A percentile compares a stretch with the other conserved stretches of the same genome.
Evolutionary conservation across 805 yeast species (phyloP).

Genomic region (Ogataea allantospora): DNA sequence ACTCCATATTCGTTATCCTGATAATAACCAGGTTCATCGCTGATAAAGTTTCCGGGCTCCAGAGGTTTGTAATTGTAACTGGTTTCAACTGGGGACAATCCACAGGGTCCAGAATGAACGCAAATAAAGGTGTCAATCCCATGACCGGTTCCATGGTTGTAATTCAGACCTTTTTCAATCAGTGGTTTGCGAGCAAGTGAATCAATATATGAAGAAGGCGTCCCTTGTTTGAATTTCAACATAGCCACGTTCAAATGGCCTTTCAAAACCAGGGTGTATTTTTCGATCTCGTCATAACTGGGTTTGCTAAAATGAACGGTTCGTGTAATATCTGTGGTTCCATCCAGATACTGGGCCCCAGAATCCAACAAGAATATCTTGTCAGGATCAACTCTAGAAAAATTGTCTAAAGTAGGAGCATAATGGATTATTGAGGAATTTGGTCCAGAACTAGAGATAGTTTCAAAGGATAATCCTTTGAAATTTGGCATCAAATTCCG

Average conservation of each 20-base stretch:
- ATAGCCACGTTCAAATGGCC: constrained; percentile 88
- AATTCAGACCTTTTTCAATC: constrained; percentile 81
- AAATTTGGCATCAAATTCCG: constrained; percentile 45
- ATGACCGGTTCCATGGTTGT: constrained; percentile 95
- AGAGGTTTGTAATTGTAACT: constrained; percentile 46
- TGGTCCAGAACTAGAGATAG: constrained; percentile 73
- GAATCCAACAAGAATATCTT: constrained; percentile 79
- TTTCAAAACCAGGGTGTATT: constrained; percentile 83
- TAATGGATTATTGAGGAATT: constrained; percentile 78
- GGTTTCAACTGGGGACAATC: constrained; percentile 50
- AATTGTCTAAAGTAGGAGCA: constrained; percentile 59
- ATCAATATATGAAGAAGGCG: constrained; percentile 77
- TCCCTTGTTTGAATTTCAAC: constrained; percentile 72
- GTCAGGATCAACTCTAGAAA: constrained; percentile 59
- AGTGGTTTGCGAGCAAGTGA: constrained; percentile 77
- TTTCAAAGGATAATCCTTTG: constrained; percentile 70
- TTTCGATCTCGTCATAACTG: constrained; percentile 52
- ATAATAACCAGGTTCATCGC: constrained; percentile 95
- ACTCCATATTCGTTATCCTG: constrained; percentile 88
- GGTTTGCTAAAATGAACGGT: constrained; percentile 71
- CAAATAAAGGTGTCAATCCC: constrained; percentile 91
- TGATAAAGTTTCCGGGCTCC: constrained; percentile 67
- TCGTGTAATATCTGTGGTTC: constrained; percentile 95
- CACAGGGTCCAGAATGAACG: constrained; percentile 95
- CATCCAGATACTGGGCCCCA: constrained; percentile 90